These are phyloP conservation scores for Pseudomonodictys pantanalensis DNA, from an alignment of 495 filamentous ascomycete genomes.

Conservation along the genomic window DNA sequence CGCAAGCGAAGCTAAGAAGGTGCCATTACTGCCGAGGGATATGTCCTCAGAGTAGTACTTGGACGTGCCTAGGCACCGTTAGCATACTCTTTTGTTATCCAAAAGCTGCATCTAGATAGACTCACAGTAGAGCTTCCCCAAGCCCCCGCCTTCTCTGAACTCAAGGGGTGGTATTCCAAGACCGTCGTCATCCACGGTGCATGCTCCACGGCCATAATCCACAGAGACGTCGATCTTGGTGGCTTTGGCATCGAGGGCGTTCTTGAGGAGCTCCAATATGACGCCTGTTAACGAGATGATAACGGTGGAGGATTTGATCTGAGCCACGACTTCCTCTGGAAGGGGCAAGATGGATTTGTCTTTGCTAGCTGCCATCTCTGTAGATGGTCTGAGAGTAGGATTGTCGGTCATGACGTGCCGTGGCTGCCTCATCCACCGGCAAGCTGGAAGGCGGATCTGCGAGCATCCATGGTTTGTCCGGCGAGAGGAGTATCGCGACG, in stretches of 20 bases:
- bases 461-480: background rate
- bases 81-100: conserved; percentile 17
- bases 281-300: conserved; percentile 75
- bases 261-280: conserved; percentile 72
- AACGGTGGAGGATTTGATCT: conserved; percentile 79
- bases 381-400: background rate
- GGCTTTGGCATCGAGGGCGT: conserved; percentile 79
- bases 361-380: background rate
- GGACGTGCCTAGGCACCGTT: conserved; percentile 61
- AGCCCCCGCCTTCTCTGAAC: conserved; percentile 65
- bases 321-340: conserved; percentile 71
- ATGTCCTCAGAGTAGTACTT: conserved; percentile 52
- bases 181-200: conserved; percentile 86
- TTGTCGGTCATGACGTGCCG: background rate
- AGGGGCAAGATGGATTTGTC: conserved; percentile 58
- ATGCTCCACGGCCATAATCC: conserved; percentile 74
- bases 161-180: conserved; percentile 70
- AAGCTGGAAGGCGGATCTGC: background rate
- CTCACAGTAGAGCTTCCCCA: conserved; percentile 63
- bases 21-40: conserved; percentile 65
- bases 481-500: too few species aligned
- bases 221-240: conserved; percentile 67
- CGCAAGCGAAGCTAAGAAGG: conserved; percentile 74
- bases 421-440: background rate
- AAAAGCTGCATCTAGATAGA: background rate